Conservation (phyloP, 2,329 filamentous ascomycete genomes). For the Neopestalotiopsis sp. region DNA sequence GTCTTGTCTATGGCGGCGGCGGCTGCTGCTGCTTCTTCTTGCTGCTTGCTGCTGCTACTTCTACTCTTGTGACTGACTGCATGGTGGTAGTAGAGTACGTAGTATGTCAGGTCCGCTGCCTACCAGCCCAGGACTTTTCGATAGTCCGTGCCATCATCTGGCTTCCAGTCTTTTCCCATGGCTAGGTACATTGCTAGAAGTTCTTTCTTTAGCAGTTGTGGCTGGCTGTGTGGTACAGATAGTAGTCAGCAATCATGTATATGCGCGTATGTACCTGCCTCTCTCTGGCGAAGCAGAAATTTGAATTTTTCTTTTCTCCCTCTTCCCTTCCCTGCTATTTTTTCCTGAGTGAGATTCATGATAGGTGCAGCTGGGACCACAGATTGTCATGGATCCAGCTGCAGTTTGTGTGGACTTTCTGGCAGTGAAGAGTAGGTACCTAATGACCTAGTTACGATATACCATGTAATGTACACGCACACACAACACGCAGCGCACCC, state of each 20-base stretch:
- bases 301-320: not conserved
- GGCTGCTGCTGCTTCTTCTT: not conserved
- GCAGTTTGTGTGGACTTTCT: slow-evolving; percentile 10
- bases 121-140: not conserved
- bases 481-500: not conserved
- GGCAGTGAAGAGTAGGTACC: slow-evolving; percentile 3
- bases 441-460: not conserved
- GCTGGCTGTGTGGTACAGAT: not conserved
- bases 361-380: not conserved
- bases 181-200: not conserved
- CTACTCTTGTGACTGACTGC: not conserved
- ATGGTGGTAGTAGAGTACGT: not conserved
- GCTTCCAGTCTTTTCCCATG: not conserved
- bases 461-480: slow-evolving; percentile 3
- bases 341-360: not conserved
- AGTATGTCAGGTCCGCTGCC: not conserved
- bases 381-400: slow-evolving; percentile 10
- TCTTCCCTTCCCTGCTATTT: not conserved
- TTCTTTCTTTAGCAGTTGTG: slow-evolving; percentile 1
- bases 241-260: not conserved
- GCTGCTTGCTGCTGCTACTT: not conserved
- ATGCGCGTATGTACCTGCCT: not conserved
- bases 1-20: slow-evolving; percentile 14
- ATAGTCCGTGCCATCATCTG: slow-evolving; percentile 2
- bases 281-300: not conserved